Evolutionary conservation across 164 flowering plant genomes (phyloP).

Genomic region (Sedum album): DNA sequence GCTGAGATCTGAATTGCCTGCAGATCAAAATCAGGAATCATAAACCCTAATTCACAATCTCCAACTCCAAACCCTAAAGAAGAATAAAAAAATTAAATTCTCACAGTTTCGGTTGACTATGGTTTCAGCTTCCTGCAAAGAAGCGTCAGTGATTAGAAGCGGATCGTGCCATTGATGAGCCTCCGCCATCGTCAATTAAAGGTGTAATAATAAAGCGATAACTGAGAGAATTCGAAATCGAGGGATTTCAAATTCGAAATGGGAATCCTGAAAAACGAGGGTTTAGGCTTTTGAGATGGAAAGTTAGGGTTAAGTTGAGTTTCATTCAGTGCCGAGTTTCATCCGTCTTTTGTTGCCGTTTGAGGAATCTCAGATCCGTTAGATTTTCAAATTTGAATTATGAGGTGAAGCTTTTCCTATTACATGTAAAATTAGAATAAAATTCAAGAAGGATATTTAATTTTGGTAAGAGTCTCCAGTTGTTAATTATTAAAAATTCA

Average conservation of each 20-base stretch:
- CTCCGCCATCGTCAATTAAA: constrained; percentile 25
- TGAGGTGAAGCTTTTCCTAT: too few species aligned
- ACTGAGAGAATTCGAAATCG: not conserved
- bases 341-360: constrained; percentile 9
- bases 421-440: too few species aligned
- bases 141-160: constrained; percentile 56
- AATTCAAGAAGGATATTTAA: too few species aligned
- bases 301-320: not conserved
- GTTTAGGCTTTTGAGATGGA: not conserved
- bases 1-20: not conserved
- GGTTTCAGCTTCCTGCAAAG: constrained; percentile 29
- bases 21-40: not conserved
- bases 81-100: not conserved
- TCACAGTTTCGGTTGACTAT: constrained; percentile 5
- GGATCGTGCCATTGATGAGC: constrained; percentile 49
- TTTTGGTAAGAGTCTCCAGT: too few species aligned
- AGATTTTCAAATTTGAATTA: constrained; percentile 23
- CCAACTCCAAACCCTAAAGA: not conserved
- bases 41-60: not conserved
- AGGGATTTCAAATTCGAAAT: not conserved
- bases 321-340: constrained; percentile 8
- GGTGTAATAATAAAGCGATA: not conserved
- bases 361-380: constrained; percentile 15
- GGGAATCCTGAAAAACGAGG: not conserved
- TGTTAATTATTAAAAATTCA: too few species aligned